Percentiles rank a stretch among this genome's conserved stretches.
Evolutionary conservation across 108 stramenopile species (phyloP).

Genomic region (Fistulifera pelliculosa): DNA sequence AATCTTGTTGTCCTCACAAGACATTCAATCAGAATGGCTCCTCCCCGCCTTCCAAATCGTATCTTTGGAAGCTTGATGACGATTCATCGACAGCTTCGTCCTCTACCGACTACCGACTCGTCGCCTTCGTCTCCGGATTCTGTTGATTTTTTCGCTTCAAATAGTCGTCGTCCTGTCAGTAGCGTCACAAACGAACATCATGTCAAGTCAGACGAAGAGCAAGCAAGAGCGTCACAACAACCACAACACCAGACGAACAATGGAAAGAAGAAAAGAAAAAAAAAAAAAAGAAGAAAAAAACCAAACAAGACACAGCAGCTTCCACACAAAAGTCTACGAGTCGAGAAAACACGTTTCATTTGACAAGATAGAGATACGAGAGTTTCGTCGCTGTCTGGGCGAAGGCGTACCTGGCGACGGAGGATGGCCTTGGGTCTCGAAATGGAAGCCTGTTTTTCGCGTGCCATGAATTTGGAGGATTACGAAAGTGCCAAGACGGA

Average conservation of each 20-base stretch:
- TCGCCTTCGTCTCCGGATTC: neutral
- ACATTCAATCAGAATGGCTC: too few species aligned
- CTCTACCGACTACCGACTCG: neutral
- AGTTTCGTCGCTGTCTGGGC: constrained; percentile 42
- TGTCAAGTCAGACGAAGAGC: neutral
- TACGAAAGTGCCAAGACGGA: constrained; percentile 56
- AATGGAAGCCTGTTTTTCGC: constrained; percentile 1
- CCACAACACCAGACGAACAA: neutral
- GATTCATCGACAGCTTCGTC: neutral
- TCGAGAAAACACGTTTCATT: constrained; percentile 30
- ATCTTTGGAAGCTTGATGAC: constrained; percentile 44
- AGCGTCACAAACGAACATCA: too few species aligned
- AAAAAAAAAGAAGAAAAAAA: too few species aligned
- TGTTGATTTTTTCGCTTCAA: too few species aligned
- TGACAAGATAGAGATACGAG: constrained; percentile 24
- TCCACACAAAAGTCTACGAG: neutral
- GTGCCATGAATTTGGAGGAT: constrained; percentile 30
- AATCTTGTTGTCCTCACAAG: too few species aligned
- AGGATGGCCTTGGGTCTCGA: constrained; percentile 77
- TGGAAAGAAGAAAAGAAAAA: neutral
- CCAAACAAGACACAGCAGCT: constrained; percentile 3
- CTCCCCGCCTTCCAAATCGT: constrained; percentile 71
- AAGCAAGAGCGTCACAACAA: neutral
- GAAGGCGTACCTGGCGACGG: constrained; percentile 70
- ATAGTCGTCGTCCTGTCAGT: too few species aligned